Base-by-base conservation (phyloP, 1,284 basidiomycete genomes). In the Cutaneotrichosporon cavernicola region DNA sequence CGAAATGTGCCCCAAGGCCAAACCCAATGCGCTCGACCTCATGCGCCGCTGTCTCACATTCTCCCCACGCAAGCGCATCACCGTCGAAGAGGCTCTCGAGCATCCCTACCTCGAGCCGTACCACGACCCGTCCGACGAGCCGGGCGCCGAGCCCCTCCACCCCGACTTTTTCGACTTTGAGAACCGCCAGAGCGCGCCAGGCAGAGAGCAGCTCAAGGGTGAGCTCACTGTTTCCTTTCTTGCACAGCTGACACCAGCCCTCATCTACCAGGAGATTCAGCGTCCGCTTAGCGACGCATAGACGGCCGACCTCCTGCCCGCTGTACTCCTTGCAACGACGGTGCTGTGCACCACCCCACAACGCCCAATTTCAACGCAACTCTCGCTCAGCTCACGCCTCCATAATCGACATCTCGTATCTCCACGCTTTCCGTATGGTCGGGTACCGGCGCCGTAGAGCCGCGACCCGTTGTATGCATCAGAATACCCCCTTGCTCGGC, bases 31-130 rank as follows among this genome's bases (percentile, higher is more conserved):
- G 1, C 85, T 96, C 51, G 94, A 98, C 78, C 84, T 99, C 62
- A 85, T 97, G 84, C 91, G 92, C 76, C 88, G 88, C 71, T 92
- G 89, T 69, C 82, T 93, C 59, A 92, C 91, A n/a, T 86, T 98
- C 80, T 95, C 91, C 69, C 97, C 96, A 1, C 89, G 89, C 73
- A 86, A 90, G 74, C 86, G 96, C 36, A 95, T 98, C 72, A 89
- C 90, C 62, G 95, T 93, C 38, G 88, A 90, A 59, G 90, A 96
- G 66, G 94, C 95, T 1, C 83, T 98, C 61, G 85, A 87, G 69
- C 97, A 98, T 81, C 93, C 96, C 0, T 99, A 98, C 80, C 84
- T 99, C 26, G 86, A 89, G 88, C 88, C 91, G 0, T 95, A 95
- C 77, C 92, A 96, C 72, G 93, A 97, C 76, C 87, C 90, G 4